These are phyloP conservation scores for Angophora floribunda DNA, from an alignment of 345 rosid species.

Conservation along the genomic window DNA sequence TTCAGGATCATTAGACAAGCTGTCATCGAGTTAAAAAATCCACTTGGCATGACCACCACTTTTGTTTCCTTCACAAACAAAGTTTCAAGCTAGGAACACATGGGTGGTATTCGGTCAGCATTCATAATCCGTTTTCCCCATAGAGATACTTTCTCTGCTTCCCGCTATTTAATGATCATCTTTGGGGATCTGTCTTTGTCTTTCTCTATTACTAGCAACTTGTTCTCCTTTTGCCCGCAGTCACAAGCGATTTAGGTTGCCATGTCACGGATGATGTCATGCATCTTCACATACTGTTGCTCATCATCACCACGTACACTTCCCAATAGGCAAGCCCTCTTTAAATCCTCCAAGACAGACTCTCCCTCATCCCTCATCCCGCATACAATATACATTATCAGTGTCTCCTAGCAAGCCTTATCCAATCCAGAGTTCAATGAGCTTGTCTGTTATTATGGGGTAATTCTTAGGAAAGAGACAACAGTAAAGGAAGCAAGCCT, in stretches of 20 bases:
- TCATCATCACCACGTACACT: neutral
- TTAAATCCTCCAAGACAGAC: neutral
- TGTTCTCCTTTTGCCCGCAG: neutral
- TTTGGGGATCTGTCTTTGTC: neutral
- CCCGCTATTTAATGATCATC: neutral
- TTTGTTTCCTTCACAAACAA: neutral
- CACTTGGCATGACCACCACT: neutral
- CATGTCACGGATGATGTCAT: slow-evolving; percentile 2
- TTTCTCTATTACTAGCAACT: neutral
- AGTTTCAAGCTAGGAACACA: fast-evolving
- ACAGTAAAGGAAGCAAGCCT: slow-evolving; percentile 2
- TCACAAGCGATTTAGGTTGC: neutral
- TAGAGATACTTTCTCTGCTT: neutral
- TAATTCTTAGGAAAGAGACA: slow-evolving; percentile 3
- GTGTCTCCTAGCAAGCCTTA: slow-evolving; percentile 4
- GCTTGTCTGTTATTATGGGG: neutral
- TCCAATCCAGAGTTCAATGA: slow-evolving; percentile 10
- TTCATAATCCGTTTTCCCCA: neutral
- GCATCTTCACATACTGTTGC: neutral
- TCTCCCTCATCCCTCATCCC: neutral
- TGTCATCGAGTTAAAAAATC: no score
- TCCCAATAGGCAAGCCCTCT: slow-evolving; percentile 6
- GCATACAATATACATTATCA: neutral
- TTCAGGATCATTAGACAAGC: neutral
- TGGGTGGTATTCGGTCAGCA: neutral